Conservation (phyloP, 2,329 filamentous ascomycete species). For the Monilinia fructicola region DNA sequence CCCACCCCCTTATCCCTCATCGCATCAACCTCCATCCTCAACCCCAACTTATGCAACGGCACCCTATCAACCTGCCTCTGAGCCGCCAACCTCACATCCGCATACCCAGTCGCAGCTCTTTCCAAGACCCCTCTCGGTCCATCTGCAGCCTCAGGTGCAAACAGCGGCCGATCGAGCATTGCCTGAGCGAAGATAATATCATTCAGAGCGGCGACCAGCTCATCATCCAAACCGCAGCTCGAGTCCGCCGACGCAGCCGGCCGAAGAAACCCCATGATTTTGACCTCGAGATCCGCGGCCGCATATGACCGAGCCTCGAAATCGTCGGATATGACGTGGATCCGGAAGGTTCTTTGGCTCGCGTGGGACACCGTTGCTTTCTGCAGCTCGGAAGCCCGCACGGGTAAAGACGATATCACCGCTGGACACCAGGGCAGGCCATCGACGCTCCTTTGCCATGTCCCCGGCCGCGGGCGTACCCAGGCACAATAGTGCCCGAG, state of each 20-base stretch:
- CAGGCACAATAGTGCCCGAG: conserved; percentile 66
- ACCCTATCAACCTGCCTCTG: conserved; percentile 58
- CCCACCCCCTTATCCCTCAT: conserved; percentile 47
- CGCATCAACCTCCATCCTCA: conserved; percentile 52
- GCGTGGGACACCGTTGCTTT: conserved; percentile 43
- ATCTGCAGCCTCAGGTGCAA: conserved; percentile 40
- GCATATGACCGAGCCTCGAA: conserved; percentile 48
- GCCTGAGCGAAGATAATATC: conserved; percentile 43
- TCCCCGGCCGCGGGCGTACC: conserved; percentile 44
- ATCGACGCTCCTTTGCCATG: conserved; percentile 23
- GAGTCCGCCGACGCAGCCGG: conserved; percentile 43
- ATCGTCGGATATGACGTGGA: conserved; percentile 54
- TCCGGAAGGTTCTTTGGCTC: conserved; percentile 50
- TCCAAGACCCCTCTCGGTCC: conserved; percentile 45
- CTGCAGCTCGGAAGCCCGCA: conserved; percentile 42
- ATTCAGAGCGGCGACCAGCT: conserved; percentile 43
- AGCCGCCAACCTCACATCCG: conserved; percentile 49
- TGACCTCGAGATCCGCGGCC: conserved; percentile 49
- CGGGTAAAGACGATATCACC: conserved; percentile 56
- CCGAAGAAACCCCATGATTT: conserved; percentile 62
- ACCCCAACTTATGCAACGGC: conserved; percentile 58
- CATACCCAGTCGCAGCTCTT: conserved; percentile 46
- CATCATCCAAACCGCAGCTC: conserved; percentile 45
- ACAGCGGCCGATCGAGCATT: conserved; percentile 44
- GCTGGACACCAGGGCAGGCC: conserved; percentile 62